Conservation (phyloP, 441 rosid genomes). For the Cnidoscolus chayamansa region DNA sequence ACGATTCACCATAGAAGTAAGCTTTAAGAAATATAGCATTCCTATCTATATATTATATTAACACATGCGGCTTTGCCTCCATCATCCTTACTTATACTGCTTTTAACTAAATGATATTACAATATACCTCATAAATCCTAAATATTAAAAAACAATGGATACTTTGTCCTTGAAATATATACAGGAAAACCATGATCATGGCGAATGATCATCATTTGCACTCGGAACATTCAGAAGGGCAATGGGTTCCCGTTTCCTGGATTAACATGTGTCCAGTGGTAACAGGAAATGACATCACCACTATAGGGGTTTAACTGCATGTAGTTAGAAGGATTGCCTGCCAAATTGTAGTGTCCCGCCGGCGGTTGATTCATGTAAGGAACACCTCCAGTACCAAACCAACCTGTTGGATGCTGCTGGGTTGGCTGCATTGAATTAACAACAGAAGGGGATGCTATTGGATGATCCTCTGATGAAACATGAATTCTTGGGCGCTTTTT, state of each 20-base stretch:
- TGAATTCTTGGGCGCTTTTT: constrained; percentile 19
- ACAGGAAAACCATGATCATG: not conserved
- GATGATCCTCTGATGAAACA: not conserved
- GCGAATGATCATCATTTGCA: not conserved
- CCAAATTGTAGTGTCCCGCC: not conserved
- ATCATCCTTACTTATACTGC: too few relatives aligned
- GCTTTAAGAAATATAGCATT: too few relatives aligned
- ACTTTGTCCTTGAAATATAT: not conserved
- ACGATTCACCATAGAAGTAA: too few relatives aligned
- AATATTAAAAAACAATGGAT: too few relatives aligned
- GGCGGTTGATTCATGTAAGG: not conserved
- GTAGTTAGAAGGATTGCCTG: constrained; percentile 12
- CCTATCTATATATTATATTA: too few relatives aligned
- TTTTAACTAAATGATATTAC: too few relatives aligned
- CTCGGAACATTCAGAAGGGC: not conserved
- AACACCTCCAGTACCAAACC: not conserved
- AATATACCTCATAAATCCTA: too few relatives aligned
- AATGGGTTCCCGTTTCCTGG: not conserved
- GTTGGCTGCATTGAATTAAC: not conserved
- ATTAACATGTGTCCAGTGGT: constrained; percentile 5
- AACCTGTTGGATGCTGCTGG: not conserved
- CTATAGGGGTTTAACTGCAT: not conserved
- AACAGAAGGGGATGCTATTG: not conserved
- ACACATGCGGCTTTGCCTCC: too few relatives aligned
- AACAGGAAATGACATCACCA: not conserved